Conservation (phyloP, 2,329 filamentous ascomycete species). For the Cercospora sojina region DNA sequence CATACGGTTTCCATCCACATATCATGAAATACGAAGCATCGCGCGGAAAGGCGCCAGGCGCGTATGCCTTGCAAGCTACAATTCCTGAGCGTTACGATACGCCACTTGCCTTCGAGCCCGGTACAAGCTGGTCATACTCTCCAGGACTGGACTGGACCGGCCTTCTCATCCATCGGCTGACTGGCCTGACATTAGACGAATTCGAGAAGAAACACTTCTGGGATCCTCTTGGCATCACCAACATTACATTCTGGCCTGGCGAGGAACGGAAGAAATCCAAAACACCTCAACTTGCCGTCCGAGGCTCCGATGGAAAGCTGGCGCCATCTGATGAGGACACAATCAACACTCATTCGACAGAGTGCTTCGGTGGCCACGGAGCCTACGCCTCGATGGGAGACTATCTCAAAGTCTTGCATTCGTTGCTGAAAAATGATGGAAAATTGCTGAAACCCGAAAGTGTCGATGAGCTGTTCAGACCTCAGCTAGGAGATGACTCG, state of each 20-base stretch:
- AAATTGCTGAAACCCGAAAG: conserved; percentile 47
- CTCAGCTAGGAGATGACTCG: conserved; percentile 43
- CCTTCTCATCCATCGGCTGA: conserved; percentile 51
- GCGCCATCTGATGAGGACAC: conserved; percentile 19
- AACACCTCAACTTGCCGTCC: conserved; percentile 27
- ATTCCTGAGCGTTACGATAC: conserved; percentile 48
- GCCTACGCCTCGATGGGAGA: conserved; percentile 38
- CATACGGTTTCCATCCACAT: conserved; percentile 45
- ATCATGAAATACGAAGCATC: conserved; percentile 33
- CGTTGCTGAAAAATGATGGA: conserved; percentile 52
- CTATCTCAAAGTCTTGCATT: conserved; percentile 49
- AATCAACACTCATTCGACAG: conserved; percentile 32
- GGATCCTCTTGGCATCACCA: conserved; percentile 45
- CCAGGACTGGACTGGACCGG: conserved; percentile 54
- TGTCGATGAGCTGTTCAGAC: conserved; percentile 48
- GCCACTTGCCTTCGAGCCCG: conserved; percentile 54
- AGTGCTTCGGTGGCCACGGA: conserved; percentile 39
- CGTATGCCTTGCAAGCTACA: conserved; percentile 22
- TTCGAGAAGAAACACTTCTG: conserved; percentile 50
- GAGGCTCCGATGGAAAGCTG: conserved; percentile 27
- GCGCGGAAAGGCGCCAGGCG: conserved; percentile 12
- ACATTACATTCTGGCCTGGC: conserved; percentile 36
- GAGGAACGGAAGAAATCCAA: conserved; percentile 20
- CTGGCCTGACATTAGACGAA: conserved; percentile 45
- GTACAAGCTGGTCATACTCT: conserved; percentile 53